Conservation (phyloP, 192 early-diverging fungal species). For the Backusella circina region DNA sequence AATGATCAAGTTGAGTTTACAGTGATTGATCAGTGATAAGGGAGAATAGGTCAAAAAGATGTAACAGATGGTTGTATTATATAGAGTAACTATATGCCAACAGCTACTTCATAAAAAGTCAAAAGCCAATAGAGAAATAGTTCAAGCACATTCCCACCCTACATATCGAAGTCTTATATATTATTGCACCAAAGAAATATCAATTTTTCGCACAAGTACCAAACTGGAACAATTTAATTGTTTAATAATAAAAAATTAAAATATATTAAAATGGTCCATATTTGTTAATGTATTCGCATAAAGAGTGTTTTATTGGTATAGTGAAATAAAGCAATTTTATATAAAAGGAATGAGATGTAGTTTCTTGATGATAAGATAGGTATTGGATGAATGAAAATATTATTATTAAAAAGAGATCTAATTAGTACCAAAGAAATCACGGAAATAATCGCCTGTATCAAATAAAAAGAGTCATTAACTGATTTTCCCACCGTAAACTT, state of each 20-base stretch:
- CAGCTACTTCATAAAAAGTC: neutral
- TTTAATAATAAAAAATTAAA: neutral
- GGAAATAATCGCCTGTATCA: conserved; percentile 16
- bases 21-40: neutral
- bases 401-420: conserved; percentile 8
- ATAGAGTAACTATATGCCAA: neutral
- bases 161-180: neutral
- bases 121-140: neutral
- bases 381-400: neutral
- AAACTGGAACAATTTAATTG: neutral
- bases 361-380: conserved; percentile 3
- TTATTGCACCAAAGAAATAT: neutral
- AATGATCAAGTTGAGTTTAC: neutral
- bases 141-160: neutral
- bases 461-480: neutral
- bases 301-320: conserved; percentile 2
- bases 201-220: neutral
- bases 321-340: neutral
- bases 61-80: neutral
- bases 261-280: neutral
- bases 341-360: conserved; percentile 4
- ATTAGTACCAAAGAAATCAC: conserved; percentile 18
- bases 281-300: neutral
- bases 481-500: neutral
- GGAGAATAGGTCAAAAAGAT: neutral